A percentile compares a stretch with the other conserved stretches of the same genome.
These are phyloP conservation scores for Zoysia matrella DNA, from an alignment of 202 grass and related monocot species.

Conservation along the genomic window DNA sequence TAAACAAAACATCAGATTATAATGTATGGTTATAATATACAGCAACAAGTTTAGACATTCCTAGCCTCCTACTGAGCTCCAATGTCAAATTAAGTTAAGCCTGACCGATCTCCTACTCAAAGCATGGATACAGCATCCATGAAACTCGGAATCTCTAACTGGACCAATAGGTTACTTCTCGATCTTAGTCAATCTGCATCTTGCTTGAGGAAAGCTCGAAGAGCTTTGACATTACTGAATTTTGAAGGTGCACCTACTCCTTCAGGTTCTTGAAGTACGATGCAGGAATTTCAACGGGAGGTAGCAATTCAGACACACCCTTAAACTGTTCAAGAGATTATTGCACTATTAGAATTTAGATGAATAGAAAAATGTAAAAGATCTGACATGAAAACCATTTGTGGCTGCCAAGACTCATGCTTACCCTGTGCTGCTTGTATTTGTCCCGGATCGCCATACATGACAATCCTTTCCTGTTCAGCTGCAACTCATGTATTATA, in stretches of 20 bases:
- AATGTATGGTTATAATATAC: too few relatives aligned
- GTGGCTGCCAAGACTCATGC: background rate
- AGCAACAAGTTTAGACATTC: too few relatives aligned
- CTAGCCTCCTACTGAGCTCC: too few relatives aligned
- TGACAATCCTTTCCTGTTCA: slow-evolving; percentile 60
- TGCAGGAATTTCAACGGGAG: slow-evolving; percentile 67
- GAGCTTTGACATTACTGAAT: background rate
- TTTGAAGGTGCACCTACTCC: slow-evolving; percentile 30
- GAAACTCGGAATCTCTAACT: background rate
- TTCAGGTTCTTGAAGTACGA: slow-evolving; percentile 59
- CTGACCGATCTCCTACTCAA: too few relatives aligned
- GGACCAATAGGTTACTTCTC: background rate
- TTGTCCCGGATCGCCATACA: slow-evolving; percentile 64
- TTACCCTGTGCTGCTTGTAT: slow-evolving; percentile 85
- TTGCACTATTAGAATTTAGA: slow-evolving; percentile 39
- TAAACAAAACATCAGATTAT: too few relatives aligned
- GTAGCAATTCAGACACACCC: slow-evolving; percentile 66
- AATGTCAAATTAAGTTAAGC: too few relatives aligned
- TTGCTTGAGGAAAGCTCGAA: slow-evolving; percentile 33
- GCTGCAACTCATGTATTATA: slow-evolving; percentile 70
- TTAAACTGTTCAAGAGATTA: slow-evolving; percentile 76
- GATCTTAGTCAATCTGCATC: slow-evolving; percentile 15
- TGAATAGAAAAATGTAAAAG: background rate
- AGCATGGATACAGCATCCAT: slow-evolving; percentile 33
- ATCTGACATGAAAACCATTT: background rate